Base-by-base conservation (phyloP, 129 eudicot genomes). In the Gnaphalium uliginosum region DNA sequence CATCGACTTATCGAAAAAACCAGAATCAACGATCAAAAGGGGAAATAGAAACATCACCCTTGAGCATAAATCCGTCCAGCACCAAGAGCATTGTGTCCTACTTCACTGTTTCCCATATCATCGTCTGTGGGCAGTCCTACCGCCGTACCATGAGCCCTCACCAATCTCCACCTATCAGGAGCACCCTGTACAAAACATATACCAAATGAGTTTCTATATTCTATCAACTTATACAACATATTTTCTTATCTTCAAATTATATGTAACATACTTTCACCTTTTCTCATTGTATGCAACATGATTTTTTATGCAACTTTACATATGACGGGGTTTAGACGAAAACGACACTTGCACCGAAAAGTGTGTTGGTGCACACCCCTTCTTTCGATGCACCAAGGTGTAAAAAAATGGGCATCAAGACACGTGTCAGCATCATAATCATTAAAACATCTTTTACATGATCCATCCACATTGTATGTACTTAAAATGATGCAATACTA, bases 41-140 rank as follows among this genome's bases (percentile, higher is more conserved):
- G 0, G 33, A 26, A 9, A 7, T 62, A 25, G 18, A 27, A 50
- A 23, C 22, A 33, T 30, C 57, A 93, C 98, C 98, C 98, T 81
- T 93, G 98, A 58, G 98, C 98, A 68, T 5, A 90, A 2, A 93
- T 93, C 64, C 96, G 64, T 10, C 98, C 98, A 78, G 98, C 98
- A 79, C 98, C 98, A 73, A 93, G 92, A 48, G 98, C 98, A 84
- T 93, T 93, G 75, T 93, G 98, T 18, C 98, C 98, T 18, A 93
- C 98, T 82, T 93, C 98, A 85, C 97, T 93, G 83, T 90, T 93
- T 2, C 97, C 98, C 98, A 93, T 93, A 59, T 90, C 98, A 85
- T 93, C 97, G 5, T 93, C 97, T 15, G 96, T 84, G 14, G 98
- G 98, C 74, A 93, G 87, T 50, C 98, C 98, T 71, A 93, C 98